Percentiles rank a stretch among this genome's conserved stretches.
phyloP scores from a whole-genome alignment of 2,329 filamentous ascomycete species.

The Claviceps pusilla region DNA sequence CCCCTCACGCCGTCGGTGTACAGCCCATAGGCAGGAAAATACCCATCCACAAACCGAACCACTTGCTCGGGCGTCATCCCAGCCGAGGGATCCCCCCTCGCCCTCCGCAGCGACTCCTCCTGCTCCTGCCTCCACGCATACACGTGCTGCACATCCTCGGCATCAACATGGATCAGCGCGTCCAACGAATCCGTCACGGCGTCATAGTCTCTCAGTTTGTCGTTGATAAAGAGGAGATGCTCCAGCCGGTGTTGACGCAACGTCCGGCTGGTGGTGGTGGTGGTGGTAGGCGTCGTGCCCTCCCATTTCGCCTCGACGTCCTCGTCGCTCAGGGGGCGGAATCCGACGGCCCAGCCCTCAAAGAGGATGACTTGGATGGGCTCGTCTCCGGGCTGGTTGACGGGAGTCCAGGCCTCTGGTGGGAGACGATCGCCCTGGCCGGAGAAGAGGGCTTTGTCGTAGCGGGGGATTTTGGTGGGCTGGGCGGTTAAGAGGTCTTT shows the following conservation, averaged over 20 bases:
- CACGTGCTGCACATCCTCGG: conserved; percentile 57
- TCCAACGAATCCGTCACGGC: conserved; percentile 34
- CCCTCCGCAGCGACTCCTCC: conserved; percentile 52
- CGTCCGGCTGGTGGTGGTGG: conserved; percentile 27
- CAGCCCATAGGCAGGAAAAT: conserved; percentile 60
- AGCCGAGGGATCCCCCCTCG: conserved; percentile 38
- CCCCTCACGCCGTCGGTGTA: conserved; percentile 44
- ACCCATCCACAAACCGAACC: conserved; percentile 52
- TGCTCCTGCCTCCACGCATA: conserved; percentile 77
- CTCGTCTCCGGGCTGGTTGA: conserved; percentile 35
- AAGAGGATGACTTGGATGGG: conserved; percentile 56
- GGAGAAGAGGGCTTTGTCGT: conserved; percentile 67
- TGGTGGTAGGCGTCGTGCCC: conserved; percentile 10
- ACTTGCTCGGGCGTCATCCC: conserved; percentile 80
- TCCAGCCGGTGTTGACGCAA: conserved; percentile 32
- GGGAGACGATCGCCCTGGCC: conserved; percentile 65
- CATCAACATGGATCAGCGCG: conserved; percentile 48
- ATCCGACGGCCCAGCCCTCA: conserved; percentile 86
- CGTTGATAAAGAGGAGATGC: conserved; percentile 37
- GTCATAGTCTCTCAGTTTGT: conserved; percentile 31
- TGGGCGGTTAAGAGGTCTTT: conserved; percentile 34
- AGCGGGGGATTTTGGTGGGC: conserved; percentile 49
- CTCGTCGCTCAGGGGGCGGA: conserved; percentile 44
- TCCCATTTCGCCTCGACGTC: conserved; percentile 37
- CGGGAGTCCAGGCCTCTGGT: conserved; percentile 42